These are phyloP conservation scores for Solanum infundibuliforme DNA, from an alignment of 257 asterid genomes.

Conservation along the genomic window DNA sequence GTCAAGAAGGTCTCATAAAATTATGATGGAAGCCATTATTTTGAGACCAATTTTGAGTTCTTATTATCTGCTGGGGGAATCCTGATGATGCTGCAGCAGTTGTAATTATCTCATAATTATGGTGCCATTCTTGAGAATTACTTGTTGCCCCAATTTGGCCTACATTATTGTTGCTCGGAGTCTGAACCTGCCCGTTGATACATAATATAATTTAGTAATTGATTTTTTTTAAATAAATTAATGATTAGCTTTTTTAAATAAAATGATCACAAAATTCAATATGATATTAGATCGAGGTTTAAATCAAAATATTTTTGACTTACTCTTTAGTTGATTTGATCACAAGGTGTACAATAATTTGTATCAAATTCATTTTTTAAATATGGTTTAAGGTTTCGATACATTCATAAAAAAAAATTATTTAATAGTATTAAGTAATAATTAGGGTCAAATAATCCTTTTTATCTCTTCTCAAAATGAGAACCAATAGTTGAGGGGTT, in stretches of 20 bases:
- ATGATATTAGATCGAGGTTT: not conserved
- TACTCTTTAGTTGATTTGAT: not conserved
- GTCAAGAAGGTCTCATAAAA: conserved; percentile 39
- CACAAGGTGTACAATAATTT: not conserved
- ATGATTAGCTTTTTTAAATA: not conserved
- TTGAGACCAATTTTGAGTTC: conserved; percentile 48
- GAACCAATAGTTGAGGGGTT: not conserved
- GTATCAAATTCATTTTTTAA: not conserved
- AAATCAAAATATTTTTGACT: not conserved
- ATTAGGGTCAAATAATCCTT: not conserved
- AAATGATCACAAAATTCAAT: not conserved
- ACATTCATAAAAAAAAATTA: not conserved
- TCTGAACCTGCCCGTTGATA: conserved; percentile 12
- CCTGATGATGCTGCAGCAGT: conserved; percentile 99
- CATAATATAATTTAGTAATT: not conserved
- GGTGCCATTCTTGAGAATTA: conserved; percentile 26
- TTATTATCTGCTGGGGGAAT: conserved; percentile 49
- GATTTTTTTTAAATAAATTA: not conserved
- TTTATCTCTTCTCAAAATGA: not conserved
- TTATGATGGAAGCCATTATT: conserved; percentile 47
- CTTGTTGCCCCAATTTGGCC: conserved; percentile 15
- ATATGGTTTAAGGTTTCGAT: not conserved
- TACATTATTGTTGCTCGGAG: conserved; percentile 31
- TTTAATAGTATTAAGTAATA: not conserved
- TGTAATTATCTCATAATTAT: conserved; percentile 26